Evolutionary conservation across 2,329 filamentous ascomycete genomes (phyloP), one percentile per base, ranked within the genome.

Genomic region (Trichoderma harzianum): DNA sequence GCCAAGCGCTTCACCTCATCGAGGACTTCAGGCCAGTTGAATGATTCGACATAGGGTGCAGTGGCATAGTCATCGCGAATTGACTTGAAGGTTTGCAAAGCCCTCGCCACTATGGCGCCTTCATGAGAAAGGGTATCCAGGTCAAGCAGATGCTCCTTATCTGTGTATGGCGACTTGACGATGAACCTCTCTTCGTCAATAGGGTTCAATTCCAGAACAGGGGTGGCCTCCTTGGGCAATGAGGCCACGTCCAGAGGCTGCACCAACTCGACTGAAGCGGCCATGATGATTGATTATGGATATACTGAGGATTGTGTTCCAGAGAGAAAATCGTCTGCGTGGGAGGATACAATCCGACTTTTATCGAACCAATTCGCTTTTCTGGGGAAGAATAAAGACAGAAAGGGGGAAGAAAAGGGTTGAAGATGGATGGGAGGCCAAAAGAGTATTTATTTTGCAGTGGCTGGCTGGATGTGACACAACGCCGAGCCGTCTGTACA

Each of bases 161-260:
- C 89, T 11, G 89, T 88, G 79, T 97, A 97, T 0, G 94, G 94
- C 0, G 94, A 97, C 73, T 90, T 87, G 53, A 92, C 84, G 58
- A 96, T 76, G 74, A 78, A 78, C 26, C 78, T 78, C 12, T 75
- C 71, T n/a, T 76, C 70, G 3, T 74, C 69, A 51, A 72, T 67
- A 6, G 74, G 61, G 18, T 74, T 71, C 24, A 79, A 64, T 61
- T 78, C 76, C 57, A 78, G 74, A 51, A 79, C 73, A n/a, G 75
- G 74, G 18, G 78, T 73, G 36, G 77, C 69, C 51, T 77, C 75
- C 65, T 77, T 77, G 21, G 67, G 67, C 70, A 79, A 76, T 5
- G 57, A 70, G 67, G 74, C 75, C 72, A 76, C 74, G n/a, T 74
- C 75, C 62, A 71, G 73, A 69, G 69, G 76, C 68, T 63, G 76